Percentiles rank a stretch among this genome's conserved stretches.
Evolutionary conservation across 345 rosid species (phyloP).

Genomic region (Angophora floribunda): DNA sequence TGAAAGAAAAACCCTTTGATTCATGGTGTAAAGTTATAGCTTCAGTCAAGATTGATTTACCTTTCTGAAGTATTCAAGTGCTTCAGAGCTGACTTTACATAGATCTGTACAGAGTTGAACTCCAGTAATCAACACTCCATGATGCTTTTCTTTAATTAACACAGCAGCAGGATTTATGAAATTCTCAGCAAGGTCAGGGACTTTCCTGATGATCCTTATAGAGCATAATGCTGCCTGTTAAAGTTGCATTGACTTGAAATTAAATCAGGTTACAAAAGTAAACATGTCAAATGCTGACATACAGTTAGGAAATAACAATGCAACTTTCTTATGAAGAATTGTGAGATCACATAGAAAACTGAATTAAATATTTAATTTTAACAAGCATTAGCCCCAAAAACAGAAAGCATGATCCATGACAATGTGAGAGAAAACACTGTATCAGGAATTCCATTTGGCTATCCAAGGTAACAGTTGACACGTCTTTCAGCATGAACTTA

Average conservation of each 20-base stretch:
- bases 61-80: slow-evolving; percentile 82
- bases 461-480: not conserved
- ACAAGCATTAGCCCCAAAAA: not conserved
- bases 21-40: not conserved
- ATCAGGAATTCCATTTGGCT: not conserved
- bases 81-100: slow-evolving; percentile 82
- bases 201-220: slow-evolving; percentile 90
- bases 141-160: slow-evolving; percentile 95
- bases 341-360: not conserved
- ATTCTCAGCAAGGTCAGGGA: slow-evolving; percentile 97
- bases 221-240: slow-evolving; percentile 95
- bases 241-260: slow-evolving; percentile 8
- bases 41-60: slow-evolving; percentile 24
- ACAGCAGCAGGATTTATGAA: slow-evolving; percentile 83
- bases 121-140: slow-evolving; percentile 94
- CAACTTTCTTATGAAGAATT: not conserved
- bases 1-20: not conserved
- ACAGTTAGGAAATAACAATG: not conserved
- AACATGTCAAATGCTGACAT: not conserved
- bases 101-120: slow-evolving; percentile 92
- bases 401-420: not conserved
- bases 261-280: not conserved
- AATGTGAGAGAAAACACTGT: not conserved
- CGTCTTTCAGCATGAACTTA: not conserved
- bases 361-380: not conserved